These are phyloP conservation scores for Wickerhamomyces sp. DNA, from an alignment of 1,139 yeast genomes.

Conservation along the genomic window DNA sequence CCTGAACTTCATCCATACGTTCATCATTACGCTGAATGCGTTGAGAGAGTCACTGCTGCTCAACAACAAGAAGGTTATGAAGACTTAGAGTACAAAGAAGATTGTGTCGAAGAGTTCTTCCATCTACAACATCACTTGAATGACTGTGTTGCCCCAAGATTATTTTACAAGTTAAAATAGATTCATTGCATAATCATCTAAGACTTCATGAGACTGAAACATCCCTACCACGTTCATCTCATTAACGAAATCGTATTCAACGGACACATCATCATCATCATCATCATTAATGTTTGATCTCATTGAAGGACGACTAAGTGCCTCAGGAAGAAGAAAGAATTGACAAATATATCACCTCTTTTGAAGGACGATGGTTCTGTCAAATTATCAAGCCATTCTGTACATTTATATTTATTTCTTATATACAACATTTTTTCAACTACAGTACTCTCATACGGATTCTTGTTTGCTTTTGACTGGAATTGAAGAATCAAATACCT, in stretches of 20 bases:
- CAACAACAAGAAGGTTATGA: conserved; percentile 80
- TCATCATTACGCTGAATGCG: conserved; percentile 94
- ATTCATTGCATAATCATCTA: no score
- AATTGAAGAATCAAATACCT: no score
- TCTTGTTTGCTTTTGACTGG: background rate
- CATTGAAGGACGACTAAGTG: no score
- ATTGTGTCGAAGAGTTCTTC: conserved; percentile 97
- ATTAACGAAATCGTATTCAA: background rate
- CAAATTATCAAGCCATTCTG: background rate
- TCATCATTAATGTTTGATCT: no score
- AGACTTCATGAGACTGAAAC: background rate
- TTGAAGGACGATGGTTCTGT: no score
- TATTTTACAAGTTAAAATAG: conserved; percentile 81
- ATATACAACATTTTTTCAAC: background rate
- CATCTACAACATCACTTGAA: conserved; percentile 92
- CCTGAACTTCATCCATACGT: conserved; percentile 67
- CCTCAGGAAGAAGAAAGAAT: background rate
- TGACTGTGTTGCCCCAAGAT: conserved; percentile 88
- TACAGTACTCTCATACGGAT: no score
- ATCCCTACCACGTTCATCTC: background rate
- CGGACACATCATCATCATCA: no score
- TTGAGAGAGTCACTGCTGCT: conserved; percentile 87
- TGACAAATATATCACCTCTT: no score
- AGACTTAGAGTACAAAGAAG: conserved; percentile 81
- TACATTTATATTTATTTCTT: background rate